Conservation (phyloP, 2,329 filamentous ascomycete species). For the Ophiostoma fasciatum region DNA sequence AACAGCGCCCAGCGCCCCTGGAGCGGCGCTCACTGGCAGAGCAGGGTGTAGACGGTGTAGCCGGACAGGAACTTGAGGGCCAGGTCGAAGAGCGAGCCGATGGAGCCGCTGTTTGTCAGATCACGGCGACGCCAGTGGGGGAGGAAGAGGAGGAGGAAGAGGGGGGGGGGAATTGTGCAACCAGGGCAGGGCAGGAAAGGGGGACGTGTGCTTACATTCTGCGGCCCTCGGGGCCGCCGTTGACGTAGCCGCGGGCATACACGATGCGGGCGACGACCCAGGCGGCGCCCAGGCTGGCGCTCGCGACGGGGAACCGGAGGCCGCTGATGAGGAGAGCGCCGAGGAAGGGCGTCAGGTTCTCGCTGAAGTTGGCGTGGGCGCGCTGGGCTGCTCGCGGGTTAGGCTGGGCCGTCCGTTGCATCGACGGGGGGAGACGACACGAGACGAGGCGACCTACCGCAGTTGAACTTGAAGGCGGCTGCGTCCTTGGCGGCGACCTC, state of each 20-base stretch:
- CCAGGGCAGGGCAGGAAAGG: no score
- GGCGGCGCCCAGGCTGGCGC: conserved; percentile 31
- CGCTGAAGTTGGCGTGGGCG: conserved; percentile 48
- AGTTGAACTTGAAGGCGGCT: conserved; percentile 46
- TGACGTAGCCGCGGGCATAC: conserved; percentile 42
- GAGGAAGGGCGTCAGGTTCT: conserved; percentile 42
- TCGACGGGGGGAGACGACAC: not conserved
- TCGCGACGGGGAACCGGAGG: conserved; percentile 34
- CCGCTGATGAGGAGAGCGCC: conserved; percentile 40
- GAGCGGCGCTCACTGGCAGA: no score
- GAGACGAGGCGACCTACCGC: conserved; percentile 23
- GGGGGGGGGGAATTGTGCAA: no score
- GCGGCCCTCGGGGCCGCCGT: conserved; percentile 30
- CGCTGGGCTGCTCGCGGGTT: conserved; percentile 41
- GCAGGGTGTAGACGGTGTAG: conserved; percentile 25
- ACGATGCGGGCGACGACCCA: conserved; percentile 38
- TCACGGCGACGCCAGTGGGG: not conserved
- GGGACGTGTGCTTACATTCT: not conserved
- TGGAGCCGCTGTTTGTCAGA: conserved; percentile 18
- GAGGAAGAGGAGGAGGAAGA: no score
- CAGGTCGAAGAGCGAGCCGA: conserved; percentile 21
- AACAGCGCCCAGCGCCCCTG: no score
- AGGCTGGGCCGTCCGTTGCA: no score
- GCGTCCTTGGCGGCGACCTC: conserved; percentile 40
- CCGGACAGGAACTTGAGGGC: conserved; percentile 28